phyloP scores from a whole-genome alignment of 352 stramenopile species.

The Pythium myriotylum region DNA sequence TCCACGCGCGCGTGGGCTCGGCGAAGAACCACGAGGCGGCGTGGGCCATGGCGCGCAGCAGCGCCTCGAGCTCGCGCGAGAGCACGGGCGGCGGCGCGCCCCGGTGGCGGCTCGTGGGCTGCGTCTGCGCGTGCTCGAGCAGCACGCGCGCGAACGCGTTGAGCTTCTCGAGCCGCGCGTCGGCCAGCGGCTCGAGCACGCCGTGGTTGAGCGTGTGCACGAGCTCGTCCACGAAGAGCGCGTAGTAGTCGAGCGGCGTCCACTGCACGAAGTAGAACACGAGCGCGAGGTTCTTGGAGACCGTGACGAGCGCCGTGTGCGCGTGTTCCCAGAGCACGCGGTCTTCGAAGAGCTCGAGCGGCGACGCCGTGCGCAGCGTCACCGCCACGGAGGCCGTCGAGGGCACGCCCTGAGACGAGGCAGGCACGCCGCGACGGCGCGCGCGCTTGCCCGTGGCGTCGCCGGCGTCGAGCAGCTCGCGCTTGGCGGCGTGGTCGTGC shows the following conservation, averaged over 20 bases:
- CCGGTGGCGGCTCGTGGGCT: conserved; percentile 8
- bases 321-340: conserved; percentile 58
- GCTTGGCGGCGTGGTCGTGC: background rate
- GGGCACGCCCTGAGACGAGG: background rate
- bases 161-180: conserved; percentile 26
- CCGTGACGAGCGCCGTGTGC: conserved; percentile 37
- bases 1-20: conserved; percentile 41
- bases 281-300: conserved; percentile 68
- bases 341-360: conserved; percentile 40
- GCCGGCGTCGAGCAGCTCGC: background rate
- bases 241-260: conserved; percentile 48
- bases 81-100: conserved; percentile 11
- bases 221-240: conserved; percentile 51
- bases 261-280: conserved; percentile 50
- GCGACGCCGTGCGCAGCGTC: conserved; percentile 19
- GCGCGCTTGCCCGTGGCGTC: conserved; percentile 16
- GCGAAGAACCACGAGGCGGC: conserved; percentile 58
- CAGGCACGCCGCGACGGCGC: background rate
- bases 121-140: conserved; percentile 36
- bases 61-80: conserved; percentile 35
- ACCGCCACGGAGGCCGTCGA: background rate
- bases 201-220: conserved; percentile 42
- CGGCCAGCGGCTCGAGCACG: conserved; percentile 33
- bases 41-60: conserved; percentile 47
- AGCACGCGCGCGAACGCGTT: conserved; percentile 55